Evolutionary conservation across 306 rosid species (phyloP).

Genomic region (Citrullus mucosospermus): DNA sequence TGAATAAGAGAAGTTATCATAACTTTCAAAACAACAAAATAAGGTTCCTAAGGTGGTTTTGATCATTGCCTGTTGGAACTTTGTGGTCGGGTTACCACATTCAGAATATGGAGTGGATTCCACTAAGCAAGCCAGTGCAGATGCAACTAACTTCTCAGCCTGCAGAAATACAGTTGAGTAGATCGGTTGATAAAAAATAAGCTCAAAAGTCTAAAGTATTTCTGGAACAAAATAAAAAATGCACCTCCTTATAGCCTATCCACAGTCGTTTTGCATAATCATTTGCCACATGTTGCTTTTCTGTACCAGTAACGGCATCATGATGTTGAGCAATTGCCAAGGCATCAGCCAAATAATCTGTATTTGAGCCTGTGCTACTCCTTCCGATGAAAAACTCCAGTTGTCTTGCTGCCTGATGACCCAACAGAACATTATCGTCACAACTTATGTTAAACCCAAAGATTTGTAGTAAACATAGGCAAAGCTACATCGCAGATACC

Average conservation of each 20-base stretch:
- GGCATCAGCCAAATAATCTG: slow-evolving; percentile 86
- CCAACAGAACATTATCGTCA: not conserved
- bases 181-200: not conserved
- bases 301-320: slow-evolving; percentile 83
- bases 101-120: slow-evolving; percentile 18
- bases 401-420: slow-evolving; percentile 80
- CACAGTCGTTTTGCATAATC: slow-evolving; percentile 85
- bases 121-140: slow-evolving; percentile 32
- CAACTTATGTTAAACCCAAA: not conserved
- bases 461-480: not conserved
- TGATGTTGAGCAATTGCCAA: slow-evolving; percentile 92
- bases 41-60: not conserved
- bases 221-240: not conserved
- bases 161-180: slow-evolving; percentile 10
- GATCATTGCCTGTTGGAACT: slow-evolving; percentile 35
- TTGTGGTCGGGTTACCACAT: slow-evolving; percentile 21
- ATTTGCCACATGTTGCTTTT: slow-evolving; percentile 87
- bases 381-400: slow-evolving; percentile 74
- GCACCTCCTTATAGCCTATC: slow-evolving; percentile 39
- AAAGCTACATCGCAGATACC: slow-evolving; percentile 32
- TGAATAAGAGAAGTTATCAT: not conserved
- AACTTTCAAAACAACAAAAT: not conserved
- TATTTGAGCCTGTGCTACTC: slow-evolving; percentile 45
- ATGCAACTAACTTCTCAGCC: slow-evolving; percentile 37
- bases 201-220: not conserved